Base-by-base conservation (phyloP, 768 basidiomycete genomes). In the Mycena albidolilacea region DNA sequence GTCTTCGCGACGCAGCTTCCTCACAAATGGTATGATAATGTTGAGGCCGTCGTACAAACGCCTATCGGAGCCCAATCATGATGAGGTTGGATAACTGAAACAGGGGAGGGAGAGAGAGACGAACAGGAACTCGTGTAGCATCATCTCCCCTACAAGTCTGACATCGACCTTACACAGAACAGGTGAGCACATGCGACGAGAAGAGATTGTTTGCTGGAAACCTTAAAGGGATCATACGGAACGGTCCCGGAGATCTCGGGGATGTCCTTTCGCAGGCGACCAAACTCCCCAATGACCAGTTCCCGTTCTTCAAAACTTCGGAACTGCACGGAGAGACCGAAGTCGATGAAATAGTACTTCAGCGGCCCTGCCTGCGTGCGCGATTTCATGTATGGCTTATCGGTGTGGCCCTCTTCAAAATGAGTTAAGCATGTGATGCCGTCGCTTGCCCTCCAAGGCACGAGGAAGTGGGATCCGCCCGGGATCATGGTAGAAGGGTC, bases 321-420 rank as follows among this genome's bases (percentile, higher is more conserved):
- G 21, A 68, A 68, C 14, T 38, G 67, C 15, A 68, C 67, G 55
- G 55, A 57, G 12, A 44, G 23, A 2, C 57, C 66, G 21, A 67
- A 67, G 44, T 67, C 66, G 44, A 67, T 67, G 19, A n/a, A 68
- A 37, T 58, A 68, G 35, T 68, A 68, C 10, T 68, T 46, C 58
- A 68, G 38, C 6, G 67, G 67, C 2, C n/a, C 58, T 2, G 67
- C 67, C 21, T 68, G 38, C 0, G 67, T 68, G 3, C 67, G 58
- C 8, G 67, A 55, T 37, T 61, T 68, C 12, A 68, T 68, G 38
- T 17, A 48, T 11, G 35, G 46, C 37, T 52, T 52, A 21, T 52
- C n/a, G 50, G 50, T 52, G 50, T 52, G 19, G 50, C 50, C 50
- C n/a, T 52, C 50, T 52, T 52, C 50, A n/a, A 52, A 52, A 52